Conservation (phyloP, 2,329 filamentous ascomycete genomes). For the Alternaria angustiovoidea region DNA sequence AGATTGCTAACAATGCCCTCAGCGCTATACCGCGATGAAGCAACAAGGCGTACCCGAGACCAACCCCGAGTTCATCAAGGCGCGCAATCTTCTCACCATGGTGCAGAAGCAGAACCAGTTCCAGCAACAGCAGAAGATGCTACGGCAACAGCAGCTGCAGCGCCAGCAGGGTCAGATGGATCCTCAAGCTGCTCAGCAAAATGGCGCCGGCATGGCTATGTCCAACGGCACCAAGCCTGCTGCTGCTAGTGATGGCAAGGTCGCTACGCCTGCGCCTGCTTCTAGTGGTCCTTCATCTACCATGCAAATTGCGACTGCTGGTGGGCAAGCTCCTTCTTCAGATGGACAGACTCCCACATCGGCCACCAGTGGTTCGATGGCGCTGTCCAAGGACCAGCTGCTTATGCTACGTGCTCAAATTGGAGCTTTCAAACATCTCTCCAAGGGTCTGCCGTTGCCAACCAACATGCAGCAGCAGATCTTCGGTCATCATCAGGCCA, state of each 20-base stretch:
- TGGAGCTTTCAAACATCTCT: slow-evolving; percentile 86
- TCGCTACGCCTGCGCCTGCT: slow-evolving; percentile 25
- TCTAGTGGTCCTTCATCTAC: slow-evolving; percentile 34
- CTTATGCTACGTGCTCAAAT: slow-evolving; percentile 84
- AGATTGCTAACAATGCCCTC: slow-evolving; percentile 49
- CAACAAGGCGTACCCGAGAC: slow-evolving; percentile 78
- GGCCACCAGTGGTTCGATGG: slow-evolving; percentile 30
- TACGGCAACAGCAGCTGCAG: slow-evolving; percentile 57
- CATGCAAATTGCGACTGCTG: slow-evolving; percentile 35
- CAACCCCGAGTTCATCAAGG: slow-evolving; percentile 88
- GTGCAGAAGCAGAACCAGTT: slow-evolving; percentile 71
- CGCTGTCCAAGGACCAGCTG: slow-evolving; percentile 72
- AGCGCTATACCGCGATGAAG: slow-evolving; percentile 94
- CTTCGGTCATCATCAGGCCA: slow-evolving; percentile 73
- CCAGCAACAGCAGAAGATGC: slow-evolving; percentile 51
- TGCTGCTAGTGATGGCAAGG: slow-evolving; percentile 33
- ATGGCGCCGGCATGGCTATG: slow-evolving; percentile 48
- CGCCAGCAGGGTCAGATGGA: slow-evolving; percentile 64
- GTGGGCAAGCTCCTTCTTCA: slow-evolving; percentile 41
- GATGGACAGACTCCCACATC: slow-evolving; percentile 52
- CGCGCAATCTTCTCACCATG: slow-evolving; percentile 75
- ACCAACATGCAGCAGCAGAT: slow-evolving; percentile 81
- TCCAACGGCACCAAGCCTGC: slow-evolving; percentile 59
- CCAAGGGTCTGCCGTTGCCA: slow-evolving; percentile 86
- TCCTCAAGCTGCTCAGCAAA: slow-evolving; percentile 60